Conservation (phyloP, 768 basidiomycete species). For the Suillus alpinus region DNA sequence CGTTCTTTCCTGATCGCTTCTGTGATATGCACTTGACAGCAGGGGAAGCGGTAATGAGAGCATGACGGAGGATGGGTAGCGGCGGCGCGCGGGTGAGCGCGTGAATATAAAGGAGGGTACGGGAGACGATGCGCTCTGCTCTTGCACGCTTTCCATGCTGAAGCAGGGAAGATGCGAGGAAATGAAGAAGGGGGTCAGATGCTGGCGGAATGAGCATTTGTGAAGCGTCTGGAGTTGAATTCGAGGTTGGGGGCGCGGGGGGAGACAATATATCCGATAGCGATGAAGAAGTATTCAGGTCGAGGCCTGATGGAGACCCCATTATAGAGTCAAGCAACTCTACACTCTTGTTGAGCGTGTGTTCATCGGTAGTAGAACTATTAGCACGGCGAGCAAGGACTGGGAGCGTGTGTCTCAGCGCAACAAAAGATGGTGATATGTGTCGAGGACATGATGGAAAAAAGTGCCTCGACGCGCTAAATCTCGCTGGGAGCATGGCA, state of each 20-base stretch:
- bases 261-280: not conserved
- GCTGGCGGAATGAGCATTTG: conserved; percentile 65
- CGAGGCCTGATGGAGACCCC: conserved; percentile 19
- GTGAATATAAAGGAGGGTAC: conserved; percentile 71
- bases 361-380: conserved; percentile 20
- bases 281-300: conserved; percentile 3
- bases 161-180: conserved; percentile 62
- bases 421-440: not conserved
- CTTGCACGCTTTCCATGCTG: conserved; percentile 61
- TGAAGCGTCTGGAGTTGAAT: not conserved
- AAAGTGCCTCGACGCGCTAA: not conserved
- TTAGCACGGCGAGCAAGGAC: conserved; percentile 11
- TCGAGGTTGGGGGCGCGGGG: not conserved
- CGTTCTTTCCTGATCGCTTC: conserved; percentile 62
- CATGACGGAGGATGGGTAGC: conserved; percentile 73
- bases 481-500: not conserved
- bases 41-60: conserved; percentile 67
- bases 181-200: conserved; percentile 70
- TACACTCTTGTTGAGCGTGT: conserved; percentile 21
- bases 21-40: conserved; percentile 60
- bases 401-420: not conserved
- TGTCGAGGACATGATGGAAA: not conserved
- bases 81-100: conserved; percentile 75
- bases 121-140: conserved; percentile 53
- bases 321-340: conserved; percentile 24